phyloP scores from a whole-genome alignment of 768 basidiomycete genomes.

The Rhizopogon rudus region DNA sequence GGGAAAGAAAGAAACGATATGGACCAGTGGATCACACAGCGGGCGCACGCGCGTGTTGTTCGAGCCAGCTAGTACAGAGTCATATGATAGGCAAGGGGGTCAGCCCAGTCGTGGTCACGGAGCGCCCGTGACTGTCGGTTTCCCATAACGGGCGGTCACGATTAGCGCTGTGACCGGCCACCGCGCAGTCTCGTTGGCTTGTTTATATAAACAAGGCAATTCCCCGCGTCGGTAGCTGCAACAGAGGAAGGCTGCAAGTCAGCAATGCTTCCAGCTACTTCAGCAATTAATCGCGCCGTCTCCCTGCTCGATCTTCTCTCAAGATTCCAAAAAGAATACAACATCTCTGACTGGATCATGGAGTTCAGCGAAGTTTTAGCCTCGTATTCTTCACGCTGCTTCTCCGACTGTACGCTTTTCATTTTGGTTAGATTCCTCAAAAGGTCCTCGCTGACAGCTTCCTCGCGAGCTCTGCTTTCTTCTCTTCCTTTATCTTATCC shows the following conservation, averaged over 20 bases:
- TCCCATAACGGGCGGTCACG: too few relatives aligned
- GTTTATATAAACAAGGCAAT: too few relatives aligned
- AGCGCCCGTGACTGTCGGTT: too few relatives aligned
- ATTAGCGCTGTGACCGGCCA: too few relatives aligned
- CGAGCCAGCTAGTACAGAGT: too few relatives aligned
- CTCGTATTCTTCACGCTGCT: conserved; percentile 46
- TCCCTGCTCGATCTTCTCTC: conserved; percentile 74
- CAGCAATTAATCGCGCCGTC: conserved; percentile 61
- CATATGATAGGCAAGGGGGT: too few relatives aligned
- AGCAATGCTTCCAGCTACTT: conserved; percentile 73
- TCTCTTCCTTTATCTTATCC: conserved; percentile 61
- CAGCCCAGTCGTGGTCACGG: too few relatives aligned
- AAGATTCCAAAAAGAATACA: conserved; percentile 90
- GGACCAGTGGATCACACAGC: too few relatives aligned
- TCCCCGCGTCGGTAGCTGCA: conserved; percentile 17
- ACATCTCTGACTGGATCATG: conserved; percentile 90
- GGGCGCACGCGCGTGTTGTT: too few relatives aligned
- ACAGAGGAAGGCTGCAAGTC: conserved; percentile 36
- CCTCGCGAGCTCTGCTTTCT: conserved; percentile 55
- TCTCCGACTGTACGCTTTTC: conserved; percentile 50
- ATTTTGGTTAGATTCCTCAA: conserved; percentile 65
- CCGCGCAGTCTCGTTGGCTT: too few relatives aligned
- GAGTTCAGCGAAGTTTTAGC: conserved; percentile 64
- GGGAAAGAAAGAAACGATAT: too few relatives aligned
- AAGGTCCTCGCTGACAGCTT: conserved; percentile 70